Percentiles rank a stretch among this genome's conserved stretches.
These are phyloP conservation scores for Ogataea glucozyma DNA, from an alignment of 805 yeast genomes.

Conservation along the genomic window DNA sequence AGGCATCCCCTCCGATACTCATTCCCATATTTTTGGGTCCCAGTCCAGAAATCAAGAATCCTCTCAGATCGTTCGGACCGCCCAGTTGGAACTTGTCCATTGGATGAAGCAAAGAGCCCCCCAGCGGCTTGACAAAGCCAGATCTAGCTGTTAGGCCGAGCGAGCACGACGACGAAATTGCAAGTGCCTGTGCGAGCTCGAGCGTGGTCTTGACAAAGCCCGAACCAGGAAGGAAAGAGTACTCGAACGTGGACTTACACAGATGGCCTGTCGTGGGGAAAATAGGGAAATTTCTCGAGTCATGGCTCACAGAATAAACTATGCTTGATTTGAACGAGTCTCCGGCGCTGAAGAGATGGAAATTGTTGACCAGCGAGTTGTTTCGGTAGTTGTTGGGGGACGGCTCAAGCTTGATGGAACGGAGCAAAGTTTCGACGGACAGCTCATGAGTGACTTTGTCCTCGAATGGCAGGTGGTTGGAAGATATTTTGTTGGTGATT, in stretches of 20 bases:
- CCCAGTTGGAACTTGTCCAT: slow-evolving; percentile 57
- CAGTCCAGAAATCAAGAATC: slow-evolving; percentile 51
- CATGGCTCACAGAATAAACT: slow-evolving; percentile 42
- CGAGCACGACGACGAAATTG: slow-evolving; percentile 21
- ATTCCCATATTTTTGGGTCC: slow-evolving; percentile 55
- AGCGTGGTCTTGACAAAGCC: slow-evolving; percentile 44
- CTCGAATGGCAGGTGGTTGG: slow-evolving; percentile 36
- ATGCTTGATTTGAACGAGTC: slow-evolving; percentile 46
- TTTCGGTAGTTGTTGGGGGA: slow-evolving; percentile 29
- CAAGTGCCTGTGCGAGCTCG: slow-evolving; percentile 41
- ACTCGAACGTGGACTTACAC: slow-evolving; percentile 33
- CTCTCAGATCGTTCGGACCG: slow-evolving; percentile 61
- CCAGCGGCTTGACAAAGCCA: slow-evolving; percentile 29
- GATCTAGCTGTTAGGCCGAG: slow-evolving; percentile 27
- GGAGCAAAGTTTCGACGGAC: slow-evolving; percentile 43
- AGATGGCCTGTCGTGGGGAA: slow-evolving; percentile 46
- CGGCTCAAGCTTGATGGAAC: slow-evolving; percentile 36
- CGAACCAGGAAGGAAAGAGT: slow-evolving; percentile 28
- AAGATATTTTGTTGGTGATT: slow-evolving; percentile 40
- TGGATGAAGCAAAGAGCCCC: slow-evolving; percentile 34
- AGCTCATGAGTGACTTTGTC: slow-evolving; percentile 47
- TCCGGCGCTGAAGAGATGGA: slow-evolving; percentile 43
- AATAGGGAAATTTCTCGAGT: slow-evolving; percentile 44
- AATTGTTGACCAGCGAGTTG: slow-evolving; percentile 35
- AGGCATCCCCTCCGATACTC: slow-evolving; percentile 54